Conservation (phyloP, 2,329 filamentous ascomycete genomes). For the Boeremia exigua region DNA sequence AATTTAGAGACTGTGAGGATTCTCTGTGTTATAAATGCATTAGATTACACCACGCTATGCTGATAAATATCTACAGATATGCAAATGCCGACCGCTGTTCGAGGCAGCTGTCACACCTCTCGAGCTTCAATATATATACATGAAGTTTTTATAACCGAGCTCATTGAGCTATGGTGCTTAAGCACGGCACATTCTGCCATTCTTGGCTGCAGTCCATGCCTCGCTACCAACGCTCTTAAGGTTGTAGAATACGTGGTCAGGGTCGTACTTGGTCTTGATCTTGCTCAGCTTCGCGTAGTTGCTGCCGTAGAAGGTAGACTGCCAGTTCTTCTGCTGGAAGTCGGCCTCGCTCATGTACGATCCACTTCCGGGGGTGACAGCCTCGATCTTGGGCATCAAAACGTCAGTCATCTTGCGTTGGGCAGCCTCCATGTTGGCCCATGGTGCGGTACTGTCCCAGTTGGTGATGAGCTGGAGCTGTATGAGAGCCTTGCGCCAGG, state of each 20-base stretch:
- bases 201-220: slow-evolving; percentile 20
- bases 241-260: slow-evolving; percentile 28
- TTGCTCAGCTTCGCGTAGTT: slow-evolving; percentile 57
- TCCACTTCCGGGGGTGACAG: slow-evolving; percentile 28
- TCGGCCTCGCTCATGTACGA: slow-evolving; percentile 42
- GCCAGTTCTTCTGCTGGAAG: slow-evolving; percentile 32
- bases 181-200: slow-evolving; percentile 21
- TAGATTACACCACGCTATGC: slow-evolving; percentile 14
- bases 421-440: slow-evolving; percentile 16
- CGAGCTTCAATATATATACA: background rate
- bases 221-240: slow-evolving; percentile 28
- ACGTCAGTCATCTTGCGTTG: slow-evolving; percentile 26
- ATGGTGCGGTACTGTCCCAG: slow-evolving; percentile 26
- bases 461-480: slow-evolving; percentile 29
- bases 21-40: background rate
- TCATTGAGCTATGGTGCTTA: background rate
- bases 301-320: slow-evolving; percentile 54
- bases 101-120: too few relatives aligned
- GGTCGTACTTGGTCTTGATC: slow-evolving; percentile 34
- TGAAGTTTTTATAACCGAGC: background rate
- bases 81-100: background rate
- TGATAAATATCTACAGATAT: slow-evolving; percentile 6
- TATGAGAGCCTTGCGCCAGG: slow-evolving; percentile 30
- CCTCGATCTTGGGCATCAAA: slow-evolving; percentile 33
- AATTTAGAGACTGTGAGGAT: background rate